Base-by-base conservation (phyloP, 208 protist species). In the Herpetomonas samuelpessoai region DNA sequence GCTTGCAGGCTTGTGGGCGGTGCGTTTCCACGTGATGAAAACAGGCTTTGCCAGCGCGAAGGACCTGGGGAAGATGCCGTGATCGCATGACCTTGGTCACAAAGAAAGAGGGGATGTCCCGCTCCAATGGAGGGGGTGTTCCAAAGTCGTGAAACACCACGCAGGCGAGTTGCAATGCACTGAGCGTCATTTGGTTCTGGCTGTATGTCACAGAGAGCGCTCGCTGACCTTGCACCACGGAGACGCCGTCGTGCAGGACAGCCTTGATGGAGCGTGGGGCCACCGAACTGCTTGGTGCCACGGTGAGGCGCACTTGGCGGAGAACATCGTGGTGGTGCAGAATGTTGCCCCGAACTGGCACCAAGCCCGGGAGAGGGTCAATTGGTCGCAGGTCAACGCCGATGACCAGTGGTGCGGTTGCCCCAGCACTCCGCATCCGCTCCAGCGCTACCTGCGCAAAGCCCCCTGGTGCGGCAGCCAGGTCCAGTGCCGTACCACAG, bases 151-250 rank as follows among this genome's bases (percentile, higher is more conserved):
- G 46, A 56, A 92, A 92, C 0, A 92, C 30, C 31, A 74, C 65
- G 39, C 74, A 72, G 4, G 81, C 65, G 28, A 92, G 68, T 54
- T 75, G 62, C 31, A 92, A 49, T 0, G 76, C 57, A n/a, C 76
- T 75, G 9, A 92, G 29, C 19, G 74, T 72, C 85, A 92, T 88
- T 71, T 92, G 81, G 52, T 77, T 85, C 63, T 92, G 85, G 9
- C 73, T 81, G 66, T 92, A 92, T 7, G 76, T 87, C 29, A 87
- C 76, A 10, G 85, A 88, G 57, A 79, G 81, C 46, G 67, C 62
- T 26, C 71, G 73, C 45, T 92, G 81, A 14, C 68, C 67, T 47
- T 72, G 70, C 41, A 76, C 71, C 26, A 89, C 79, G n/a, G 81
- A 89, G 0, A 92, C 85, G 12, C 85, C 81, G 58, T 92, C 81